phyloP scores from a whole-genome alignment of 2,329 filamentous ascomycete genomes.

The Aschersonia sp. region DNA sequence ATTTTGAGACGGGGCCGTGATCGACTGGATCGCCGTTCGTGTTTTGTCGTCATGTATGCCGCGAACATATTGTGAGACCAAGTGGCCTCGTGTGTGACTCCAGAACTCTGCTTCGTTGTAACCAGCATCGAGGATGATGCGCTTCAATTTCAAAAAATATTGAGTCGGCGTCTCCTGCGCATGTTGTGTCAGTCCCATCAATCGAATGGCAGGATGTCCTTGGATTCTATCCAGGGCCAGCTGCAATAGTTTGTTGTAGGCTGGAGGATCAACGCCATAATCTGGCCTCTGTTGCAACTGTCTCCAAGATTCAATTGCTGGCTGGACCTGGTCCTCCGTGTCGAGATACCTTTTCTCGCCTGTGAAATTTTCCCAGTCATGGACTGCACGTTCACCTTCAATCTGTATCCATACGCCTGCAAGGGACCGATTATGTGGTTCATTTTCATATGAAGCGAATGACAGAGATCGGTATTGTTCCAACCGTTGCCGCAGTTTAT shows the following conservation, averaged over 20 bases:
- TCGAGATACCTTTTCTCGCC: conserved; percentile 7
- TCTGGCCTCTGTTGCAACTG: conserved; percentile 21
- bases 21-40: conserved; percentile 22
- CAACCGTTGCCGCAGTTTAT: conserved; percentile 28
- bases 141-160: conserved; percentile 30
- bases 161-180: conserved; percentile 33
- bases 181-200: conserved; percentile 37
- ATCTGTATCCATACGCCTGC: conserved; percentile 36
- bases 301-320: conserved; percentile 29
- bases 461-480: conserved; percentile 31
- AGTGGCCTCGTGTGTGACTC: conserved; percentile 3
- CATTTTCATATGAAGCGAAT: conserved; percentile 13
- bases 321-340: conserved; percentile 15
- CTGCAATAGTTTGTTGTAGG: conserved; percentile 39
- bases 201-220: conserved; percentile 35
- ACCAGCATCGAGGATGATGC: conserved; percentile 19
- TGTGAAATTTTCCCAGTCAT: conserved; percentile 18
- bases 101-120: conserved; percentile 14
- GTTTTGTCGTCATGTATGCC: conserved; percentile 35
- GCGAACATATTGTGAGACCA: conserved; percentile 31
- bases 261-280: conserved; percentile 30
- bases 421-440: conserved; percentile 29
- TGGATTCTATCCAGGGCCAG: conserved; percentile 31
- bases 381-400: conserved; percentile 40
- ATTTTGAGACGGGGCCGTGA: conserved; percentile 5